Evolutionary conservation across 345 rosid genomes (phyloP), one percentile per base, ranked within the genome.

Genomic region (Brassica cretica): DNA sequence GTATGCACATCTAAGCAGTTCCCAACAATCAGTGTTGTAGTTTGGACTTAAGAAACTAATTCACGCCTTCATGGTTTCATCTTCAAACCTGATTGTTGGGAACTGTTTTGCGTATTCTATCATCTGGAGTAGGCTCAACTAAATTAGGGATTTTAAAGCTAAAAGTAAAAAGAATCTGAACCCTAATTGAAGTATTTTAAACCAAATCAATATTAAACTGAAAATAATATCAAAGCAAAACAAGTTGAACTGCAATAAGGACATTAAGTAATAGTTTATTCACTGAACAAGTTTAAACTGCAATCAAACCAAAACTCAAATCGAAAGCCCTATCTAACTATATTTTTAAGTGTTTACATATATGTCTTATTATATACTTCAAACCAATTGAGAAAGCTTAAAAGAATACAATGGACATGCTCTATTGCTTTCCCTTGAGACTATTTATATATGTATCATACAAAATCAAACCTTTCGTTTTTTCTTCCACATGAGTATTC

Each of bases 401-500:
- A 3, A 46, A n/a, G 3, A 61, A 69, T 5, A 68, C 2, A 44
- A 41, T 44, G 51, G 60, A 58, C 4, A 15, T 66, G 6, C 18
- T 64, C 30, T 27, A 33, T 24, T 35, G 55, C 37, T 56, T 56
- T 51, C 53, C 59, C 59, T 53, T 15, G 59, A 53, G 32, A 24
- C 14, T 56, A 56, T 8, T 41, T 56, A 16, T 55, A 68, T 27
- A 41, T 15, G 12, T 25, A 74, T 66, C 58, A 53, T 37, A 58
- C 60, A 18, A 76, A 66, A 44, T 29, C 68, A 68, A 75, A 68
- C 51, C 25, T 60, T 44, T 32, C 62, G 27, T 60, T 68, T 60
- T 32, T 6, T 60, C 53, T 58, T 24, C 6, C 30, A 76, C 63
- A 59, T 59, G 64, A 59, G 9, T 12, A 75, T 19, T 11, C 33